phyloP scores from a whole-genome alignment of 1,139 yeast species.

The Debaryomyces subglobosus region DNA sequence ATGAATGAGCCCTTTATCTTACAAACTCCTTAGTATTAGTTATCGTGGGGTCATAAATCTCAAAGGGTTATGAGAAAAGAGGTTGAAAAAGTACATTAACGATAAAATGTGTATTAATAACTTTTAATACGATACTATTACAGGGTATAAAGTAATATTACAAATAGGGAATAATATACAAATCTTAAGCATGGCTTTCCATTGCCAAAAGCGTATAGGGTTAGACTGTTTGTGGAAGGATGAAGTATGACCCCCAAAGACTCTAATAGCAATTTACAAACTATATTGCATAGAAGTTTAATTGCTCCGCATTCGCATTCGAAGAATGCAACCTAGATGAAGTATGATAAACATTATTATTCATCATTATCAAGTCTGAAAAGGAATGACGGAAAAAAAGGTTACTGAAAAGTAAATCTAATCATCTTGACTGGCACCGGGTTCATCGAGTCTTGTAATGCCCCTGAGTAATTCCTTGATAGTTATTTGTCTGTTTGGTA shows the following conservation, averaged over 20 bases:
- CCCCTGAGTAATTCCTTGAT: conserved; percentile 25
- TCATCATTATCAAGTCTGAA: neutral
- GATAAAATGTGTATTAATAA: conserved; percentile 2
- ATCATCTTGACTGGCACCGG: neutral
- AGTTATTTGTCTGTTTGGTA: conserved; percentile 20
- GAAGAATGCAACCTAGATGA: neutral
- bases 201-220: neutral
- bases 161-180: conserved; percentile 5
- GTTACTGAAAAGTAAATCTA: no score
- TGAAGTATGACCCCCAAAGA: neutral
- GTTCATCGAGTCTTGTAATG: conserved; percentile 21
- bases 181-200: conserved; percentile 3
- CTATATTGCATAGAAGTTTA: neutral
- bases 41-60: neutral
- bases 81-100: neutral
- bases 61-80: neutral
- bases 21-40: neutral
- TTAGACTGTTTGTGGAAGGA: conserved; percentile 3
- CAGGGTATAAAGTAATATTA: conserved; percentile 4
- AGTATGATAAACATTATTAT: neutral
- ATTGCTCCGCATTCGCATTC: conserved; percentile 1
- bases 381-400: no score
- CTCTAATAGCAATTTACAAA: neutral
- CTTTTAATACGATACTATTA: conserved; percentile 5
- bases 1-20: neutral